Base-by-base conservation (phyloP, 2,329 filamentous ascomycete genomes). In the Colletotrichum agaves region DNA sequence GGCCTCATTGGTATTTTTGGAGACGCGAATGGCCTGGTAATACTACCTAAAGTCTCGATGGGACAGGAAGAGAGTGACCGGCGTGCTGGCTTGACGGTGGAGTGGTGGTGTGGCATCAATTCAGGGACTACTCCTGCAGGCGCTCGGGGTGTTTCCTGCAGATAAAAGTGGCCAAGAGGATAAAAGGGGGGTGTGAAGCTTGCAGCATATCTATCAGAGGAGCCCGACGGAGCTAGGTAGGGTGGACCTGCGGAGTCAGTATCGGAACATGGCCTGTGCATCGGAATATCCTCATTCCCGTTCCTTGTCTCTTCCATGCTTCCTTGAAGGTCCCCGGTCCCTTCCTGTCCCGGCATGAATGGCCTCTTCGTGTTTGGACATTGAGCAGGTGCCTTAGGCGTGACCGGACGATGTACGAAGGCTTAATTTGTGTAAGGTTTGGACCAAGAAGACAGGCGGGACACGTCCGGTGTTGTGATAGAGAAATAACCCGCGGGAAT, bases 121-220 rank as follows among this genome's bases (percentile, higher is more conserved):
- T n/a, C 61, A 59, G 64, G 44, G 53, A 67, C 39, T 39, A 39
- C 31, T 66, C 43, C 65, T 68, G 61, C 65, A 68, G 65, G 65
- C 55, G 44, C 65, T 61, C 46, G 55, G 47, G 50, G 47, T 37
- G 33, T 41, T 61, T 43, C 7, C 49, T 69, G 41, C 62, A 66
- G 23, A 55, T 19, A 53, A 63, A 27, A 52, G 64, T 53, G 46
- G 60, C 52, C 46, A 23, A 33, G 52, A 43, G n/a, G 39, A 37
- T 15, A 21, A 53, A 49, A 31, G 56, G 46, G 53, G 49, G 39
- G 39, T 59, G 61, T 59, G 47, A 67, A 53, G 46, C 47, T 27
- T 43, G 55, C 53, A 64, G 53, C 53, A 64, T 23, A 46, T 31
- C 53, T 39, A 63, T 23, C 41, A 55, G 43, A 49, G 35, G 49